Evolutionary conservation across 1,139 yeast species (phyloP), one percentile per base, ranked within the genome.

Genomic region (Wickerhamomyces sp.): DNA sequence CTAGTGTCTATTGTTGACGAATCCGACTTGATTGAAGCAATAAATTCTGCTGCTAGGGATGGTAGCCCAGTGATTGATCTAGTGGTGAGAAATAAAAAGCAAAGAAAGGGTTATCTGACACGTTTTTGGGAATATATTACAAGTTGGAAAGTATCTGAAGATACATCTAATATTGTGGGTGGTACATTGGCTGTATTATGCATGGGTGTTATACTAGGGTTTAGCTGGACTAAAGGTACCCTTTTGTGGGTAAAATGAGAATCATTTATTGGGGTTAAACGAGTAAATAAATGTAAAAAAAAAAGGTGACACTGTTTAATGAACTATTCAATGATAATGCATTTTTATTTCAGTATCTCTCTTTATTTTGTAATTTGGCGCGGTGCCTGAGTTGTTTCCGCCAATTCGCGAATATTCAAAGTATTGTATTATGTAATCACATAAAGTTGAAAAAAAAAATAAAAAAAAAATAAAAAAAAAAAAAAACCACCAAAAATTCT

Each of bases 21-120:
- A 26, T 57, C 53, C 15, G 68, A 64, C 41, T 43, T 66, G 35
- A 55, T 56, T 26, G 54, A 55, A 28, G 63, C 64, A 3, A 45
- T 63, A 8, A 59, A 58, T 28, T 13, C 35, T 4, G 36, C 44
- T 13, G 50, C 47, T 20, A 40, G 25, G 7, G 30, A 24, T 5
- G 45, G 39, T 15, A 21, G 18, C 6, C 22, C 37, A 7, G 33
- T 31, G 9, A 51, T 53, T 14, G 55, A 49, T 18, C 24, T 53
- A 12, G 20, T 41, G 4, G 20, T 45, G 17, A 27, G 16, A 27
- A 38, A 16, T 2, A 12, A 29, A 13, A 27, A n/a, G 10, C 20
- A 21, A 14, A 24, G 8, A 13, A 29, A 18, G 7, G 28, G 37
- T 5, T 19, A 30, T 9, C 15, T 32, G 5, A 16, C 3, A n/a